Percentiles rank a stretch among this genome's conserved stretches.
phyloP scores from a whole-genome alignment of 768 basidiomycete genomes.

The Phaeotremella skinneri region DNA sequence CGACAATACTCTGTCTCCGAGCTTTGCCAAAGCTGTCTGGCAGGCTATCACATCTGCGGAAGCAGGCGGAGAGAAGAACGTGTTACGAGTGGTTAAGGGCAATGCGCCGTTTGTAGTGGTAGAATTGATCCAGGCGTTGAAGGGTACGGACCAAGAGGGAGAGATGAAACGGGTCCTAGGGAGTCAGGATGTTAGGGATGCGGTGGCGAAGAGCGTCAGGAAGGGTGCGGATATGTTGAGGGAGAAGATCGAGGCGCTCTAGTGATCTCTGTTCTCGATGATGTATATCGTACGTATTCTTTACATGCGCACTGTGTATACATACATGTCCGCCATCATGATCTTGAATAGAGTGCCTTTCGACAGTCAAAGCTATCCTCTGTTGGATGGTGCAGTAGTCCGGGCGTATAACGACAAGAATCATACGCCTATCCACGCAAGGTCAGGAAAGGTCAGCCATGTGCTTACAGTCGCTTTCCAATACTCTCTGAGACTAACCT shows the following conservation, averaged over 20 bases:
- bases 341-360: no score
- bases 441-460: no score
- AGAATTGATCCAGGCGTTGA: conserved; percentile 43
- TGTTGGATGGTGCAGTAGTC: no score
- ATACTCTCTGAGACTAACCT: no score
- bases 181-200: conserved; percentile 54
- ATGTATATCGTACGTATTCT: conserved; percentile 1
- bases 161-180: conserved; percentile 51
- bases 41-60: conserved; percentile 32
- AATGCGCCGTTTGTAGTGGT: conserved; percentile 45
- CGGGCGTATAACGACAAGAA: no score
- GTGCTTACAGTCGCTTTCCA: no score
- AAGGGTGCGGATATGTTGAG: conserved; percentile 73
- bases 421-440: no score
- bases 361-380: no score
- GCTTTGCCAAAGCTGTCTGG: conserved; percentile 41
- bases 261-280: conserved; percentile 2
- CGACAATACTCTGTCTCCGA: conserved; percentile 27
- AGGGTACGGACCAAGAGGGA: conserved; percentile 18
- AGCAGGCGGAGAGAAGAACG: conserved; percentile 44
- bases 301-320: no score
- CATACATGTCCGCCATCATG: no score
- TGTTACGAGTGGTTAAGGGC: conserved; percentile 37
- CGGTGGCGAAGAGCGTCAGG: conserved; percentile 59
- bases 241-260: conserved; percentile 58